Evolutionary conservation across 2,329 filamentous ascomycete genomes (phyloP).

Genomic region (Diaporthe eres): DNA sequence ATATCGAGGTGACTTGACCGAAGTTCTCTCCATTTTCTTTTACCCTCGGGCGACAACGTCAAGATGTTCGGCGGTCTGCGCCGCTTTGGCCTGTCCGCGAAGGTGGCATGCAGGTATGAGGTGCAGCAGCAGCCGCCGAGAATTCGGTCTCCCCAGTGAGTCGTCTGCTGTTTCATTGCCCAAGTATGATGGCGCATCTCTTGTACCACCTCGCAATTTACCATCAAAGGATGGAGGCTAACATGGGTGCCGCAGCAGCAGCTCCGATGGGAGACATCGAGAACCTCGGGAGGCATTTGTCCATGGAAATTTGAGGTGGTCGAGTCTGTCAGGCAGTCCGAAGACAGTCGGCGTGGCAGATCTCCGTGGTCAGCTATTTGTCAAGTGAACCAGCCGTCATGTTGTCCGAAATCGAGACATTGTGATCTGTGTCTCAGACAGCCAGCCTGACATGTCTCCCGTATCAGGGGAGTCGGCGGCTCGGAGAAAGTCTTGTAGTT

Average conservation of each 20-base stretch:
- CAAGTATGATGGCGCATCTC: background rate
- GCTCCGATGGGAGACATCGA: background rate
- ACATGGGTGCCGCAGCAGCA: background rate
- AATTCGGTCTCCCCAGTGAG: background rate
- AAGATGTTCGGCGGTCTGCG: background rate
- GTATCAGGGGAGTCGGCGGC: background rate
- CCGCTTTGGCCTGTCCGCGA: no score
- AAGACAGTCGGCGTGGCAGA: background rate
- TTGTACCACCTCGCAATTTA: conserved; percentile 11
- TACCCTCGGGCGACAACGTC: background rate
- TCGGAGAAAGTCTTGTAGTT: background rate
- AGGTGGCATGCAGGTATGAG: background rate
- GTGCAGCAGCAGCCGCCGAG: background rate
- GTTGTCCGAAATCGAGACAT: background rate
- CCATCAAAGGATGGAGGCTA: background rate
- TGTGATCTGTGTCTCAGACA: conserved; percentile 34
- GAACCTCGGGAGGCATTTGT: background rate
- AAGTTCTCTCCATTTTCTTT: background rate
- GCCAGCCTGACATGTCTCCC: conserved; percentile 8
- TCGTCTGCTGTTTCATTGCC: background rate
- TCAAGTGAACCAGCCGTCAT: background rate
- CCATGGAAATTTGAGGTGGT: background rate
- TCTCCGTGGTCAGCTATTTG: background rate
- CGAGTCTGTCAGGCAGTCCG: background rate
- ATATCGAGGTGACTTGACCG: background rate